These are phyloP conservation scores for Diaporthe destruens DNA, from an alignment of 2,329 filamentous ascomycete species.

Conservation along the genomic window DNA sequence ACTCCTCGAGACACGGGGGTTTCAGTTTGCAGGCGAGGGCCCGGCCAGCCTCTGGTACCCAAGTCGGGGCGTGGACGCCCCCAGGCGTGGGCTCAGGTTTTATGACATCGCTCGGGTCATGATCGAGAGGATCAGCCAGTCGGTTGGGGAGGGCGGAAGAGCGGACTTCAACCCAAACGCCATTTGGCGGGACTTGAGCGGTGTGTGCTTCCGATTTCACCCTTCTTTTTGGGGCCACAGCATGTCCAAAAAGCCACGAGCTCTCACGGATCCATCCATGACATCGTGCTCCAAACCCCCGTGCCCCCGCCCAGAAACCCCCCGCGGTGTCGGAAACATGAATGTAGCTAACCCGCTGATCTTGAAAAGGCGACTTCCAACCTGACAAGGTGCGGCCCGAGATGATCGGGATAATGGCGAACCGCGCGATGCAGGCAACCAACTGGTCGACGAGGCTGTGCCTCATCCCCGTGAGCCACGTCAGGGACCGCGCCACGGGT, in stretches of 20 bases:
- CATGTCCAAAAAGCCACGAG: no score
- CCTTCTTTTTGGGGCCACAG: no score
- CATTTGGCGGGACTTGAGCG: not conserved
- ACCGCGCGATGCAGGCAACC: not conserved
- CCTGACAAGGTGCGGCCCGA: not conserved
- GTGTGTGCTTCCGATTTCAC: not conserved
- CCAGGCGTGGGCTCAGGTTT: not conserved
- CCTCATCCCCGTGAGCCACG: not conserved
- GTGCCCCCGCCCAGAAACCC: not conserved
- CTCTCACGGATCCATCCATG: no score
- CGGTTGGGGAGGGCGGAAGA: not conserved
- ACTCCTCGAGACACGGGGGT: not conserved
- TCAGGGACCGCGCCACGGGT: not conserved
- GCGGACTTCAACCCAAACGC: not conserved
- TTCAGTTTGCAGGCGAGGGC: not conserved
- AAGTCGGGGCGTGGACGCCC: no score
- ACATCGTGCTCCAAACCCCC: not conserved
- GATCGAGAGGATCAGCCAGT: not conserved
- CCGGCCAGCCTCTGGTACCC: not conserved
- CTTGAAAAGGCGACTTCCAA: not conserved
- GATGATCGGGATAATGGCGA: conserved; percentile 7
- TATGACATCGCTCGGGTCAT: not conserved
- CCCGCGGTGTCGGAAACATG: no score
- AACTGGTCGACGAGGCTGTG: not conserved
- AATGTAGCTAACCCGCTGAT: not conserved